phyloP scores from a whole-genome alignment of 2,329 filamentous ascomycete species.

The Thielaviopsis euricoi region DNA sequence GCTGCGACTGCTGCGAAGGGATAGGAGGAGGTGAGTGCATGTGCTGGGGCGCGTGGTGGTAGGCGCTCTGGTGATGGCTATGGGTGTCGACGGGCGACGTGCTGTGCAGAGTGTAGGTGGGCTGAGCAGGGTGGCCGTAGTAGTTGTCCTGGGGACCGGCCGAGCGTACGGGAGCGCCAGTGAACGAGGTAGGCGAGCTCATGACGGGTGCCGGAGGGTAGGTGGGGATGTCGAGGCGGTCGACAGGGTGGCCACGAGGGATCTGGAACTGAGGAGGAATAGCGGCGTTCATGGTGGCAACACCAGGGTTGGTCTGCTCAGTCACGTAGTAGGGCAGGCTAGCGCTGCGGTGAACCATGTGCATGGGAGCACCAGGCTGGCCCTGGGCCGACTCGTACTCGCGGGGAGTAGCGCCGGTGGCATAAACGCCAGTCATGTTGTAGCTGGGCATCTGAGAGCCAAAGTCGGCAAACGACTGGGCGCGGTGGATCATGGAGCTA shows the following conservation, averaged over 20 bases:
- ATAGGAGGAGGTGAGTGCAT: constrained; percentile 20
- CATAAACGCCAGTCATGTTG: constrained; percentile 18
- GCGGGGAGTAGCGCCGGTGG: constrained; percentile 16
- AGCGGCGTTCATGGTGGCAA: constrained; percentile 43
- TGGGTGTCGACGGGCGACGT: constrained; percentile 30
- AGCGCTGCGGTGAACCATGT: constrained; percentile 32
- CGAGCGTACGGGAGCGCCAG: constrained; percentile 36
- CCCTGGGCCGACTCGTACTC: constrained; percentile 22
- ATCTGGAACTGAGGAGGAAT: constrained; percentile 36
- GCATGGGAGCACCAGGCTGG: constrained; percentile 23
- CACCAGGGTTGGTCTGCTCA: constrained; percentile 43
- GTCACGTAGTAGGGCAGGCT: constrained; percentile 40
- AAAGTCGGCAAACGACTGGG: constrained; percentile 39
- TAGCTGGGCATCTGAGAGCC: constrained; percentile 31
- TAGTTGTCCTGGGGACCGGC: constrained; percentile 32
- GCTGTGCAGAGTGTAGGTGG: constrained; percentile 31
- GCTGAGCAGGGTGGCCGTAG: constrained; percentile 37
- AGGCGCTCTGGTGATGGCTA: constrained; percentile 16
- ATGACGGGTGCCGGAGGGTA: constrained; percentile 25
- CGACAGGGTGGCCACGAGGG: constrained; percentile 28
- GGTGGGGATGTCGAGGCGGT: constrained; percentile 34
- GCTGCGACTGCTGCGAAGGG: constrained; percentile 18
- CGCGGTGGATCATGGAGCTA: constrained; percentile 29
- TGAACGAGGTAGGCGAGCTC: constrained; percentile 43
- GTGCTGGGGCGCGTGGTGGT: constrained; percentile 14